Conservation (phyloP, 2,329 filamentous ascomycete species). For the Xylariaceae sp. region DNA sequence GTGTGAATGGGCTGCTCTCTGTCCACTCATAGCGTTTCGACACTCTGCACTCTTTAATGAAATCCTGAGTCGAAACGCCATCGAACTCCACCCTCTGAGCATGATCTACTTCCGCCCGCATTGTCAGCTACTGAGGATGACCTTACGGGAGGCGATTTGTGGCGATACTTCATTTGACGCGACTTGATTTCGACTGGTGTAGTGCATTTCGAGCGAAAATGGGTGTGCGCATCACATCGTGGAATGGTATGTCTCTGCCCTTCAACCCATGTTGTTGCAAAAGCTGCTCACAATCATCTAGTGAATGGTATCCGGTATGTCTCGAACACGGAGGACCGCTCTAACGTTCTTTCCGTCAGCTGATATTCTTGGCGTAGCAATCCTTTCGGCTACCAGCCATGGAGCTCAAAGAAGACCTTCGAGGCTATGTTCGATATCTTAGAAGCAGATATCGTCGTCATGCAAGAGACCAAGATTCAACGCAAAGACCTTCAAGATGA, state of each 20-base stretch:
- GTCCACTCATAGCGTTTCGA: neutral
- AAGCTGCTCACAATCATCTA: conserved; percentile 35
- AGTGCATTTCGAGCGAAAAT: conserved; percentile 41
- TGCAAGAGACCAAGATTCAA: conserved; percentile 97
- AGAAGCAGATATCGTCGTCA: conserved; percentile 86
- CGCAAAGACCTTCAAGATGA: conserved; percentile 88
- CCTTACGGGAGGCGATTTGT: conserved; percentile 4
- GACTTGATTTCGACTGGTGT: conserved; percentile 3
- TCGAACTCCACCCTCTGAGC: neutral
- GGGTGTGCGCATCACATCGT: conserved; percentile 77
- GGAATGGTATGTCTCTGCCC: conserved; percentile 62
- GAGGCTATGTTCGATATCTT: conserved; percentile 93
- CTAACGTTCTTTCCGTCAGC: neutral
- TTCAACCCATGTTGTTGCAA: neutral
- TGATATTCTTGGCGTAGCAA: conserved; percentile 51
- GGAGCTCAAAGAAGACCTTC: conserved; percentile 67
- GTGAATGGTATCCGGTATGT: conserved; percentile 76
- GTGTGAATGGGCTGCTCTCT: neutral
- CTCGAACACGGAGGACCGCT: conserved; percentile 1
- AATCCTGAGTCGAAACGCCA: neutral
- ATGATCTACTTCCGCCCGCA: conserved; percentile 6
- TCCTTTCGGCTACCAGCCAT: conserved; percentile 80
- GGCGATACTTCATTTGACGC: conserved; percentile 2
- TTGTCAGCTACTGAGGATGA: conserved; percentile 9
- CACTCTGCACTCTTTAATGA: neutral